Evolutionary conservation across 2,329 filamentous ascomycete species (phyloP).

Genomic region (Fusarium sp.): DNA sequence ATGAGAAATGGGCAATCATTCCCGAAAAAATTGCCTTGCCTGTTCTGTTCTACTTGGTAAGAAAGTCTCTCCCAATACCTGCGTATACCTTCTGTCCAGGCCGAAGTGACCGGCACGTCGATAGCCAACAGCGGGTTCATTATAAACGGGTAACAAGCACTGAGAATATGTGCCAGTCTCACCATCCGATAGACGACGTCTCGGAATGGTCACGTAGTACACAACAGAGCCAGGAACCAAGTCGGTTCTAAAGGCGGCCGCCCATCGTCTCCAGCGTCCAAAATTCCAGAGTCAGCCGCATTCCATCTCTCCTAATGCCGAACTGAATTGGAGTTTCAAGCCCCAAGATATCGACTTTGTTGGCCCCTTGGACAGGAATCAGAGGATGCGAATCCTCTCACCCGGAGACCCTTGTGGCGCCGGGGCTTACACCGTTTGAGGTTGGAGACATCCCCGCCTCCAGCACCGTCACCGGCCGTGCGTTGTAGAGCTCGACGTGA

Average conservation of each 20-base stretch:
- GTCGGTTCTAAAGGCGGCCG: neutral
- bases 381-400: slow-evolving; percentile 17
- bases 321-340: slow-evolving; percentile 12
- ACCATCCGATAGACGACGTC: neutral
- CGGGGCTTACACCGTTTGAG: slow-evolving; percentile 41
- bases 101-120: no score
- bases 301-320: slow-evolving; percentile 20
- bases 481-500: slow-evolving; percentile 27
- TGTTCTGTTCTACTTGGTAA: slow-evolving; percentile 6
- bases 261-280: slow-evolving; percentile 29
- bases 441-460: slow-evolving; percentile 36
- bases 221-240: neutral
- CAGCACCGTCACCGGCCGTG: slow-evolving; percentile 32
- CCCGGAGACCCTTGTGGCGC: slow-evolving; percentile 37
- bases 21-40: slow-evolving; percentile 8
- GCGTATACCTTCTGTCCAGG: slow-evolving; percentile 1
- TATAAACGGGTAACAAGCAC: no score
- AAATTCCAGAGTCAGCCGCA: slow-evolving; percentile 5
- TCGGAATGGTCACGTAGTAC: no score
- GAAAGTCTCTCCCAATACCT: slow-evolving; percentile 5
- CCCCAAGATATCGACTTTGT: slow-evolving; percentile 16
- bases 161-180: no score
- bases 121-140: no score
- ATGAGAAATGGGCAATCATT: slow-evolving; percentile 13
- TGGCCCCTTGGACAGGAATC: slow-evolving; percentile 8